phyloP scores from a whole-genome alignment of 768 basidiomycete species.

The Suillus tomentosus region DNA sequence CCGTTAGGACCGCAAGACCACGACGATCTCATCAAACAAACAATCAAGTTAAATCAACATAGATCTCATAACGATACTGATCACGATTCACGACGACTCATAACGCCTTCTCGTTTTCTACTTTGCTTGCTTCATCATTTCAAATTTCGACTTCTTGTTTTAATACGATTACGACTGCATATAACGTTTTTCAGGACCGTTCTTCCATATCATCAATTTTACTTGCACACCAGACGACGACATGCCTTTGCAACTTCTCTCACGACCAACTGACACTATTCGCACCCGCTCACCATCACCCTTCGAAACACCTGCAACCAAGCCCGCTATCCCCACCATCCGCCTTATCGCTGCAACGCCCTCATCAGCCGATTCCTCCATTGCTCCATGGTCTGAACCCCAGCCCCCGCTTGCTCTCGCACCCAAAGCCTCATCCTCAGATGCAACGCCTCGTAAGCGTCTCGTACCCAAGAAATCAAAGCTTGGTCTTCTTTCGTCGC shows the following conservation, averaged over 20 bases:
- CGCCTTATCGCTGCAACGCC: slow-evolving; percentile 71
- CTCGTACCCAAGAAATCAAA: slow-evolving; percentile 78
- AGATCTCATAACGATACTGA: slow-evolving; percentile 23
- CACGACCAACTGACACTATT: slow-evolving; percentile 30
- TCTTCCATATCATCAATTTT: slow-evolving; percentile 14
- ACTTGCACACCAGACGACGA: slow-evolving; percentile 9
- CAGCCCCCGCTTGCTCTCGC: slow-evolving; percentile 28
- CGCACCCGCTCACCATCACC: slow-evolving; percentile 32
- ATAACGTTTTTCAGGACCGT: slow-evolving; percentile 24
- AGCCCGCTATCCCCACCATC: slow-evolving; percentile 56
- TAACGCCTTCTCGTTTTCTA: slow-evolving; percentile 7
- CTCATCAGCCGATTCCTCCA: slow-evolving; percentile 38
- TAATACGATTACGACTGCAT: slow-evolving; percentile 29
- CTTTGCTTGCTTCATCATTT: slow-evolving; percentile 18
- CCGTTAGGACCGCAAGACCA: slow-evolving; percentile 20
- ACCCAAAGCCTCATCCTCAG: slow-evolving; percentile 23
- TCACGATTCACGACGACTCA: slow-evolving; percentile 27
- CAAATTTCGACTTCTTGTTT: slow-evolving; percentile 20
- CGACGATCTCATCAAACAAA: slow-evolving; percentile 19
- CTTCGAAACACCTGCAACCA: slow-evolving; percentile 29
- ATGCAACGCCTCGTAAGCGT: slow-evolving; percentile 39
- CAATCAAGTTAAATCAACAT: slow-evolving; percentile 20
- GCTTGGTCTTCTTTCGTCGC: slow-evolving; percentile 46
- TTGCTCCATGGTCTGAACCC: slow-evolving; percentile 25
- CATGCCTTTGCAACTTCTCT: slow-evolving; percentile 34